These are phyloP conservation scores for Naganishia sp. DNA, from an alignment of 1,284 basidiomycete species.

Conservation along the genomic window DNA sequence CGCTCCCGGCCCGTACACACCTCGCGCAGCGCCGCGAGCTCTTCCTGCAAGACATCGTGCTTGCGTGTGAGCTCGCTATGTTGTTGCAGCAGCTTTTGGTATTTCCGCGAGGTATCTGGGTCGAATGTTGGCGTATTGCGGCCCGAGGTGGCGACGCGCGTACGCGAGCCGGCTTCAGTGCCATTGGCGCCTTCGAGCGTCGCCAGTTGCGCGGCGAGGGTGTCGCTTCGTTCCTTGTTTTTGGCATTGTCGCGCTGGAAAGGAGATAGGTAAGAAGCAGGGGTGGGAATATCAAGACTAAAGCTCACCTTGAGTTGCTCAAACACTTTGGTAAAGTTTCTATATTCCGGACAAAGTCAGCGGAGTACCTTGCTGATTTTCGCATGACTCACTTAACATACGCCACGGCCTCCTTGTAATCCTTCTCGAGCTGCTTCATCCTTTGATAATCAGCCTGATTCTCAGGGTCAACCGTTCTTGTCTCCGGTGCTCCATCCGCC, in stretches of 20 bases:
- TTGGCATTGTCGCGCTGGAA: conserved; percentile 75
- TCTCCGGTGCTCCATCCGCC: conserved; percentile 43
- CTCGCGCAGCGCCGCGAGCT: conserved; percentile 73
- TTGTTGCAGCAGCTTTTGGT: conserved; percentile 70
- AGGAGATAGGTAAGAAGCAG: not conserved
- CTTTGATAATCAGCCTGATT: conserved; percentile 72
- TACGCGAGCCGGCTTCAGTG: conserved; percentile 62
- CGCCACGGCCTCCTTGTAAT: conserved; percentile 90
- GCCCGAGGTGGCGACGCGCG: conserved; percentile 66
- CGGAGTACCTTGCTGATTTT: conserved; percentile 13
- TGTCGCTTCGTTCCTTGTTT: conserved; percentile 76
- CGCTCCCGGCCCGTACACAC: conserved; percentile 69
- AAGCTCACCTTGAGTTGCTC: conserved; percentile 76
- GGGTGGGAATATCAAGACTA: conserved; percentile 16
- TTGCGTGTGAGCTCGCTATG: conserved; percentile 74
- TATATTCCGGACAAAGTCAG: conserved; percentile 30
- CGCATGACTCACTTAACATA: conserved; percentile 74
- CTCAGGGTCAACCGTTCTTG: conserved; percentile 74
- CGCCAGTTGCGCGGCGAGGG: conserved; percentile 79
- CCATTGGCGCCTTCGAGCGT: conserved; percentile 62
- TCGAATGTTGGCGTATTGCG: conserved; percentile 73
- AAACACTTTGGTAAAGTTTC: conserved; percentile 72
- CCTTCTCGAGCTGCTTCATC: conserved; percentile 77
- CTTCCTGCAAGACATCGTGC: conserved; percentile 69
- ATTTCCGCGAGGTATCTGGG: conserved; percentile 62